Conservation (phyloP, 75 land plant genomes). For the Pinus tabuliformis region DNA sequence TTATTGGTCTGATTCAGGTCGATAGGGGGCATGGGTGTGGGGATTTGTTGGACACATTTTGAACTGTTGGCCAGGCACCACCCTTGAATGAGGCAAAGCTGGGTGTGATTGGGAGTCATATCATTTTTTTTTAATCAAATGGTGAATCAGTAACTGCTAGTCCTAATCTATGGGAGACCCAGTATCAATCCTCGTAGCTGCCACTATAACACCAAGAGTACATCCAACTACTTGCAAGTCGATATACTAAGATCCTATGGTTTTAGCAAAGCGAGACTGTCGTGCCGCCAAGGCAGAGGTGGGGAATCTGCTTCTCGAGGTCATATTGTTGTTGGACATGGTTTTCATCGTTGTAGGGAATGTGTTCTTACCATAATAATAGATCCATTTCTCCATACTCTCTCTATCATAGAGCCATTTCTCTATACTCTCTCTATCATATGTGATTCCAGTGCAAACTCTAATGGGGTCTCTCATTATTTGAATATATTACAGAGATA, state of each 20-base stretch:
- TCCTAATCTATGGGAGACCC: no score
- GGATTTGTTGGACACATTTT: constrained; percentile 38
- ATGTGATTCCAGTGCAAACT: constrained; percentile 50
- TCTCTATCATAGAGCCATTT: no score
- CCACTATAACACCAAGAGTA: no score
- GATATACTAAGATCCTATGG: no score
- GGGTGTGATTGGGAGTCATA: constrained; percentile 67
- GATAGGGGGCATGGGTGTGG: constrained; percentile 54
- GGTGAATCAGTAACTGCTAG: no score
- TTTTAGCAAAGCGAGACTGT: no score
- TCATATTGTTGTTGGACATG: constrained; percentile 6
- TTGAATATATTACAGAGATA: constrained; percentile 54
- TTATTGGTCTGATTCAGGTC: constrained; percentile 17
- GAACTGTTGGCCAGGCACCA: constrained; percentile 40
- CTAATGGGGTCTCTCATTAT: constrained; percentile 65
- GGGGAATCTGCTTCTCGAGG: no score
- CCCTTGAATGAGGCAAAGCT: constrained; percentile 52
- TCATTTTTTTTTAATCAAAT: neutral
- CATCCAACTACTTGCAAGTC: no score
- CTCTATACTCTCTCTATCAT: constrained; percentile 37
- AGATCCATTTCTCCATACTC: constrained; percentile 51
- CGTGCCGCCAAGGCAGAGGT: no score
- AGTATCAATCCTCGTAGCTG: no score
- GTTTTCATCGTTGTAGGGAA: constrained; percentile 50
- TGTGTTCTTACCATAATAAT: constrained; percentile 11